Base-by-base conservation (phyloP, 768 basidiomycete species). In the Macrolepiota dolichaula region DNA sequence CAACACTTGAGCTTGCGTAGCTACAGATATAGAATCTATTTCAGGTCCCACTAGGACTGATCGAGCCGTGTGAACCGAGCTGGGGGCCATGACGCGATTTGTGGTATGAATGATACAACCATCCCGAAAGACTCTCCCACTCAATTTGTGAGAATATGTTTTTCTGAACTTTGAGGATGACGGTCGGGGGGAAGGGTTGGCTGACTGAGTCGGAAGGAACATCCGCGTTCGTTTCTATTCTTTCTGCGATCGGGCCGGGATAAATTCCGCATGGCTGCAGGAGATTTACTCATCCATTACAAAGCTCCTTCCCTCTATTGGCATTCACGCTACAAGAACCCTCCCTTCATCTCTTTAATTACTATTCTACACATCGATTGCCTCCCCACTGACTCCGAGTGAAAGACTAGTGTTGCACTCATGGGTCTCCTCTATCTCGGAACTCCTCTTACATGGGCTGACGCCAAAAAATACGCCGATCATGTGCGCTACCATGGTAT, bases 361-460 rank as follows among this genome's bases (percentile, higher is more conserved):
- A 12, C 24, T 29, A 22, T 46, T 35, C 51, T 60, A 19, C 51
- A 12, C 22, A 46, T 35, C 42, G 10, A 47, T 50, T 50, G 7
- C 32, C 47, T 17, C 51, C 40, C 51, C 38, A n/a, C 25, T 44
- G 51, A 3, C 27, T 19, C 35, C 32, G 15, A 47, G 35, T 46
- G 52, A 55, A 47, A 54, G 52, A 51, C 55, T 40, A 50, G 37
- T 47, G 25, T 49, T 37, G 17, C 38, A 35, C 36, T 57, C 57
- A 99, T 99, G 96, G 97, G 97, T 57, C 84, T 99, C 54, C 75
- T 99, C 61, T 91, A 86, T 61, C 87, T 96, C 55, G 97, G 97
- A 56, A 98, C 94, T 2, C 94, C 97, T 24, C 83, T 98, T 62
- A 73, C 84, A 32, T 99, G 97, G 97, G 85, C 89, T 55, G 90